Conservation (phyloP, 1,284 basidiomycete genomes). For the Apiotrichum gamsii region DNA sequence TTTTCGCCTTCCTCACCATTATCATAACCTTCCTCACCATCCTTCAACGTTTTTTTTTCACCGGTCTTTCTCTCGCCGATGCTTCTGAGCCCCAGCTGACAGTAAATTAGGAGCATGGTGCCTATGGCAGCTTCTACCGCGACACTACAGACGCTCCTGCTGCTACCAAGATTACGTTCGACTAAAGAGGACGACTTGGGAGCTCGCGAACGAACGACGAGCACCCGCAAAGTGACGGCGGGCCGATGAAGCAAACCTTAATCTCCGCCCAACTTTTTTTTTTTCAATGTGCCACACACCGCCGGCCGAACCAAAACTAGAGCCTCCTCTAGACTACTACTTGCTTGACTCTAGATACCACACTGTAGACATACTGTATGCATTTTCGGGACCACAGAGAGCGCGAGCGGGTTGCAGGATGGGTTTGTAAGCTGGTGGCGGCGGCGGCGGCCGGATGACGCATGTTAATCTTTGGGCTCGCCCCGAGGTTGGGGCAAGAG, state of each 20-base stretch:
- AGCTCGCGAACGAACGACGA: background rate
- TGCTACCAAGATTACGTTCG: constrained; percentile 84
- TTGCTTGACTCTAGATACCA: too few species aligned
- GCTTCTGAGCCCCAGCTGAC: too few species aligned
- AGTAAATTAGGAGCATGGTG: constrained; percentile 41
- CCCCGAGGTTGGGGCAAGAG: too few species aligned
- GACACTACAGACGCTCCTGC: constrained; percentile 67
- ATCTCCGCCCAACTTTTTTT: too few species aligned
- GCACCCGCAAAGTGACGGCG: background rate
- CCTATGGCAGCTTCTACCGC: constrained; percentile 65
- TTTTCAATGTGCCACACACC: too few species aligned
- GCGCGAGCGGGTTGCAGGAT: too few species aligned
- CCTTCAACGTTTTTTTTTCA: background rate
- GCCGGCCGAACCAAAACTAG: background rate
- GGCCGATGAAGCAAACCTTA: too few species aligned
- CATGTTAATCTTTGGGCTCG: too few species aligned
- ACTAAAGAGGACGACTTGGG: constrained; percentile 29
- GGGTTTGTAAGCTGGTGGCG: too few species aligned
- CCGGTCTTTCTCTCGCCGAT: too few species aligned
- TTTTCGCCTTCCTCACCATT: background rate
- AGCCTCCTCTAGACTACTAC: background rate
- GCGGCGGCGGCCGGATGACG: too few species aligned
- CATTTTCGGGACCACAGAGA: background rate
- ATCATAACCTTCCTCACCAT: background rate
- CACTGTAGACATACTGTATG: constrained; percentile 9